Base-by-base conservation (phyloP, 345 rosid species). In the Atalantia buxifolia region DNA sequence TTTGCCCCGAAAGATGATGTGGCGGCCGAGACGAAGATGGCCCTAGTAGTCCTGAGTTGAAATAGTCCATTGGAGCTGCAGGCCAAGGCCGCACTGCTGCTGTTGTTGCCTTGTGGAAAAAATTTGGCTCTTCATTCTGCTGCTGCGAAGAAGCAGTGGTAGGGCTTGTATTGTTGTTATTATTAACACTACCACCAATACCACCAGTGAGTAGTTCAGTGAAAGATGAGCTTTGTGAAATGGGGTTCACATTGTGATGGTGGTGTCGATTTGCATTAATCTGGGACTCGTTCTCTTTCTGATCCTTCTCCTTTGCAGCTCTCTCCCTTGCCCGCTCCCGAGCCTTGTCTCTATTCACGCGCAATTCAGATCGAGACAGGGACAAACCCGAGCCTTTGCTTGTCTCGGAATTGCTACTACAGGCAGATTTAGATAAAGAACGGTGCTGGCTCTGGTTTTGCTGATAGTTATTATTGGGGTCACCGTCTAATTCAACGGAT, bases 341-440 rank as follows among this genome's bases (percentile, higher is more conserved):
- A 24, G 94, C 95, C 85, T 85, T 91, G 3, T 80, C 93, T 4
- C 99, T 90, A 14, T 81, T 88, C 40, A 63, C 88, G 0, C 87
- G 85, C 7, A 89, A 55, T 80, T 91, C 99, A 4, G 97, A 86
- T 82, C 91, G 82, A 1, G 95, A 88, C 9, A 96, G 88, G 25
- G 99, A 94, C 72, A 94, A 72, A 4, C 96, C 90, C 1, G 97
- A 91, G 59, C 95, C 94, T 81, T 92, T 96, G 79, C 99, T 94
- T 9, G 97, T 96, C 85, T 96, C 99, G 0, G 99, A 96, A 66
- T 87, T 94, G 79, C 99, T 92, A 67, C 99, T 96, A 72, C 96
- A 93, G 80, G 94, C 99, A 38, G 99, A 91, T 88, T 92, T 95
- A 56, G 95, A 91, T 81, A 93, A 25, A 0, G 93, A 90, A 16